Base-by-base conservation (phyloP, 78 protist genomes). In the Diacronema lutheri region DNA sequence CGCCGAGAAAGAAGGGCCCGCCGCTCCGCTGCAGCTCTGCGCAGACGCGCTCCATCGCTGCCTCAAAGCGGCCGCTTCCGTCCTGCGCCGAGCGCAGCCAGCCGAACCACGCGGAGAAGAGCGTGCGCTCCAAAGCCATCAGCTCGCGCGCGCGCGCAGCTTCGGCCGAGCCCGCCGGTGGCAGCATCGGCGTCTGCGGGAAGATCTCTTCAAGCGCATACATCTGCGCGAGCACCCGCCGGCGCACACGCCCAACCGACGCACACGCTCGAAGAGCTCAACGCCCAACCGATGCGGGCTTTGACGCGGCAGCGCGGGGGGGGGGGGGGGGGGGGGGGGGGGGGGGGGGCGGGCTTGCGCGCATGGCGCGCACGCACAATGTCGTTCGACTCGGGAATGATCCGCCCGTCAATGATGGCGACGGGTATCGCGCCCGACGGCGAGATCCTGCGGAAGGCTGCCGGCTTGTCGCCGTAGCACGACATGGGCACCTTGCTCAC, bases 381-480 rank as follows among this genome's bases (percentile, higher is more conserved):
- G 68, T 79, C 84, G 68, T 79, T 79, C 65, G 85, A 61, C 85
- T 81, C 85, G 0, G 69, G 13, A 9, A 61, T 50, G 33, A 62
- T 35, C 46, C 26, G 46, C 20, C 88, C 81, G 14, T 84, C 74
- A 9, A 84, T 23, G 40, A 41, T 71, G 57, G 88, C 88, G 38
- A 84, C 88, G 13, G 88, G 88, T 35, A 84, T 84, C n/a, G 80
- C 88, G 7, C 88, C 88, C 4, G 72, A 61, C 33, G 72, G 85
- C 37, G 37, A 41, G 23, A 56, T 33, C 23, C 29, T 33, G 35
- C 60, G 57, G 72, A 81, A 61, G 56, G 40, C 37, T 4, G 26
- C 84, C 13, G 89, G 89, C 83, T 85, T 85, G 60, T 76, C 85
- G 69, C 89, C 89, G 31, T 85, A 85, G 74, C 66, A 74, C 40